phyloP scores from a whole-genome alignment of 2,329 filamentous ascomycete genomes.

The Hymenoscyphus repandus region DNA sequence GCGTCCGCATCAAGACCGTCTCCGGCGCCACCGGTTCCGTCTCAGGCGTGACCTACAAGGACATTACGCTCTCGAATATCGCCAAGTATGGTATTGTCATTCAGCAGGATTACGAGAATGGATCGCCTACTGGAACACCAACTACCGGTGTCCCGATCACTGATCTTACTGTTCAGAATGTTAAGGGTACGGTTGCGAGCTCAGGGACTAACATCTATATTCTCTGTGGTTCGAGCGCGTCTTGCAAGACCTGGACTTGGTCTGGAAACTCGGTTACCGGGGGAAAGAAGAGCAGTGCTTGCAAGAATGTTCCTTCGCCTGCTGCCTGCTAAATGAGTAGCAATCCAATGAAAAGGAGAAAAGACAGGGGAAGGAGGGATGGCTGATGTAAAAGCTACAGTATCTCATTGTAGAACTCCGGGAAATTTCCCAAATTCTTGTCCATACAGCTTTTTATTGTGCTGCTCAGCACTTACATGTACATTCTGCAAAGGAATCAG shows the following conservation, averaged over 20 bases:
- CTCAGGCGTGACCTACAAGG: constrained; percentile 44
- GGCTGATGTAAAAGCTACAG: no score
- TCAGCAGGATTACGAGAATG: constrained; percentile 50
- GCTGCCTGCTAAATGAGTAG: constrained; percentile 12
- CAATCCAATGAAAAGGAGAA: background rate
- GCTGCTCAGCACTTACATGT: background rate
- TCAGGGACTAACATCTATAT: constrained; percentile 41
- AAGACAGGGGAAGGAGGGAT: background rate
- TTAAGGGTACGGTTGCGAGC: constrained; percentile 39
- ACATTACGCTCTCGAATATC: constrained; percentile 45
- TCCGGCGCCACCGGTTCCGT: constrained; percentile 46
- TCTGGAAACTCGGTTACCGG: constrained; percentile 43
- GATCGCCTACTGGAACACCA: constrained; percentile 34
- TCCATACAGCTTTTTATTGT: background rate
- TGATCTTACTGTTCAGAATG: constrained; percentile 38
- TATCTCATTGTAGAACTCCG: background rate
- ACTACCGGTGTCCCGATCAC: constrained; percentile 46
- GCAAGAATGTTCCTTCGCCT: constrained; percentile 35
- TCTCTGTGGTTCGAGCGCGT: constrained; percentile 45
- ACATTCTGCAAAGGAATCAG: no score
- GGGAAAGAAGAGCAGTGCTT: constrained; percentile 39
- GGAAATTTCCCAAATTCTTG: background rate
- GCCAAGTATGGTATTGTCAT: constrained; percentile 43
- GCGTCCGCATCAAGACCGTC: constrained; percentile 52
- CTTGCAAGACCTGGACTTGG: constrained; percentile 48